A percentile compares a stretch with the other conserved stretches of the same genome.
phyloP scores from a whole-genome alignment of 2,329 filamentous ascomycete genomes.

The Neofusicoccum ribis region DNA sequence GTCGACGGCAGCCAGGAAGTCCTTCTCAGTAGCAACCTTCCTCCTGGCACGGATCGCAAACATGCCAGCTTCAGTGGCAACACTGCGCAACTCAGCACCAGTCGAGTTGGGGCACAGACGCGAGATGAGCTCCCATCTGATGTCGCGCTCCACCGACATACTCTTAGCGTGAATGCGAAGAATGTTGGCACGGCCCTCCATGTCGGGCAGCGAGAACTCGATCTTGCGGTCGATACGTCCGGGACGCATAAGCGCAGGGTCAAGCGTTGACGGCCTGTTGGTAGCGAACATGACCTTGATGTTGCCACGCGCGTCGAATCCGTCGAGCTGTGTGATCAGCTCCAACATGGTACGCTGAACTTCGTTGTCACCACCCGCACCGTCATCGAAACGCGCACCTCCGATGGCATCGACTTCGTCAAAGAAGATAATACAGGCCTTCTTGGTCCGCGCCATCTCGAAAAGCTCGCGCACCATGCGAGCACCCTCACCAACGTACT shows the following conservation, averaged over 20 bases:
- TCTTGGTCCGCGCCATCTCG: slow-evolving; percentile 99
- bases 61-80: slow-evolving; percentile 98
- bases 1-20: slow-evolving; percentile 95
- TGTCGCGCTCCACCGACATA: slow-evolving; percentile 98
- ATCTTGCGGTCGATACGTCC: slow-evolving; percentile 99
- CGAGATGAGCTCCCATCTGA: slow-evolving; percentile 98
- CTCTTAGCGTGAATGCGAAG: slow-evolving; percentile 98
- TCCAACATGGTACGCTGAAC: slow-evolving; percentile 98
- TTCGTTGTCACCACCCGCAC: slow-evolving; percentile 94
- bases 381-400: slow-evolving; percentile 93
- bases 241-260: slow-evolving; percentile 95
- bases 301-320: slow-evolving; percentile 94
- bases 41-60: slow-evolving; percentile 91
- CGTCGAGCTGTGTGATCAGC: slow-evolving; percentile 93
- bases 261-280: slow-evolving; percentile 91
- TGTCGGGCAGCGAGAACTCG: slow-evolving; percentile 94
- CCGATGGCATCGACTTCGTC: slow-evolving; percentile 97
- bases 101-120: slow-evolving; percentile 96
- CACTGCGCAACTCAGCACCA: slow-evolving; percentile 91
- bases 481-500: slow-evolving; percentile 97
- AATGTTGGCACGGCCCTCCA: slow-evolving; percentile 96
- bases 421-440: slow-evolving; percentile 99
- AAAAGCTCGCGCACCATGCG: slow-evolving; percentile 98
- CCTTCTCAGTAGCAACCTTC: slow-evolving; percentile 98
- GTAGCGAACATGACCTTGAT: slow-evolving; percentile 99